Base-by-base conservation (phyloP, 2,329 filamentous ascomycete species). In the Thielaviopsis populi region DNA sequence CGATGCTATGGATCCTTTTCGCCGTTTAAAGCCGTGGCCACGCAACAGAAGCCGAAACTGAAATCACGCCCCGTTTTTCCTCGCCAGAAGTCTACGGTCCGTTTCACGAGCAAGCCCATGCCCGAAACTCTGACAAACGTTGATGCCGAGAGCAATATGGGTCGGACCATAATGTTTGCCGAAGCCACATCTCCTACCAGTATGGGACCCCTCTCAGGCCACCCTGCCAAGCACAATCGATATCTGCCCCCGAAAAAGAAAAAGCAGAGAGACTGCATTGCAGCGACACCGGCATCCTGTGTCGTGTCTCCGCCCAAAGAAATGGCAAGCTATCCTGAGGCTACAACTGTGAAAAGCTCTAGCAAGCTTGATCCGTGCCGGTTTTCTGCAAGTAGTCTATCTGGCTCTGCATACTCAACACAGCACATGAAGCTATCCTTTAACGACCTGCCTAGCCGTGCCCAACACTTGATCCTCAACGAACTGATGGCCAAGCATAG, bases 401-500 rank as follows among this genome's bases (percentile, higher is more conserved):
- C 48, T 8, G 59, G 59, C 4, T 79, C 78, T 2, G 73, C 75
- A 17, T 82, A 80, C 70, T 80, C 82, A 2, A 81, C 82, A 24
- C 83, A 85, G 62, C 79, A 82, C 2, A 74, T 89, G 2, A 81
- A 89, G 0, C 76, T 95, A 1, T 89, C 85, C 1, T 95, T 95
- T 77, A 95, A 95, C 69, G 89, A 95, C 70, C 76, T 95, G 3
- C 89, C 90, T 0, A 89, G 87, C 69, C 83, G 89, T 17, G 89
- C 89, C 1, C 90, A 95, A 72, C 89, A 95, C 72, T 75, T 95
- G 42, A 91, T 95, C 33, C 75, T 95, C 17, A 95, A 95, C 71
- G 89, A 95, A 72, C 75, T 95, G 68, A 91, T 95, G 76, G 78
- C 80, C 2, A 78, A 80, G 65, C 77, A 89, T 67, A 89, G 86